Conservation (phyloP, 345 rosid genomes). For the Bruguiera parviflora region DNA sequence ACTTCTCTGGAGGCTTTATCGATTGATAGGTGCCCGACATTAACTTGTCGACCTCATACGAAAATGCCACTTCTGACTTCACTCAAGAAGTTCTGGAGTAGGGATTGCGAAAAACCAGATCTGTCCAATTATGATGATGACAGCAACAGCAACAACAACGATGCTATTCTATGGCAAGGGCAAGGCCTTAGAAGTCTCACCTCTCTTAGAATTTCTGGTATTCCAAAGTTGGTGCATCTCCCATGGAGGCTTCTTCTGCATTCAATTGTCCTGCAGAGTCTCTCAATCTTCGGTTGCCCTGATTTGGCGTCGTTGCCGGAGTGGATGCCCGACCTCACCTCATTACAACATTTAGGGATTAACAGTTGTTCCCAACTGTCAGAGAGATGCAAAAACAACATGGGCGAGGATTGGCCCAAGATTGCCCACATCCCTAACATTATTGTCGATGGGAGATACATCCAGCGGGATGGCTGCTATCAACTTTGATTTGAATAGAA, state of each 20-base stretch:
- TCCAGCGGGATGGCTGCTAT: no score
- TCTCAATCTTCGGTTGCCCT: background rate
- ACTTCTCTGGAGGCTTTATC: no score
- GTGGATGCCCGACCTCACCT: conserved; percentile 16
- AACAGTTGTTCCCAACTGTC: background rate
- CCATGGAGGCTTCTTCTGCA: conserved; percentile 13
- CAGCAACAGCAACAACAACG: background rate
- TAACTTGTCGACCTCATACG: no score
- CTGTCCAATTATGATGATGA: no score
- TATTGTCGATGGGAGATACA: background rate
- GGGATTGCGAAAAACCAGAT: no score
- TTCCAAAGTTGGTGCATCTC: conserved; percentile 3
- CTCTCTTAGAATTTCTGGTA: background rate
- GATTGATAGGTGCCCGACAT: no score
- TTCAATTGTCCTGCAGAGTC: background rate
- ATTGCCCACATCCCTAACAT: background rate
- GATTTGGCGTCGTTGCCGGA: conserved; percentile 7
- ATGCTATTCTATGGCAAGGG: conserved; percentile 1
- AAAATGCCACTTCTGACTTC: no score
- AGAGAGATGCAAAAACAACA: background rate
- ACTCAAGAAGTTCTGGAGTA: no score
- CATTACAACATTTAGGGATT: background rate
- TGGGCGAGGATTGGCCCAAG: conserved; percentile 9
- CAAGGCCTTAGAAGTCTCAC: conserved; percentile 8
- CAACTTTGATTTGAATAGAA: no score